Conservation (phyloP, 768 basidiomycete species). For the Crucibulum laeve region DNA sequence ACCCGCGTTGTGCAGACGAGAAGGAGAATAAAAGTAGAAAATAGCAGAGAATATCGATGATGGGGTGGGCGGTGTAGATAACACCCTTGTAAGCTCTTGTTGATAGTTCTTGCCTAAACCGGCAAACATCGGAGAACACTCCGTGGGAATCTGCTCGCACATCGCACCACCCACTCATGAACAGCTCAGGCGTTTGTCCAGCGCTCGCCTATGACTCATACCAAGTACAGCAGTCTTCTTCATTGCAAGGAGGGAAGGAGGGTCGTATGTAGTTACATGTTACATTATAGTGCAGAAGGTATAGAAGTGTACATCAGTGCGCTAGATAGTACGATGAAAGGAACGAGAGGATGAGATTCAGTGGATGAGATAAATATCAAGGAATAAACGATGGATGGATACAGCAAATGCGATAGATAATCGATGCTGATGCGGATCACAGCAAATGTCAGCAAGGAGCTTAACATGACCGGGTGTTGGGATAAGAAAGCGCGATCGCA, state of each 20-base stretch:
- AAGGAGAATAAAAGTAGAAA: conserved; percentile 2
- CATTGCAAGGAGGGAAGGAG: no score
- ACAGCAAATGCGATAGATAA: neutral
- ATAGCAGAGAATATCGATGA: conserved; percentile 39
- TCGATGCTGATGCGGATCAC: neutral
- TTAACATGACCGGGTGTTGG: neutral
- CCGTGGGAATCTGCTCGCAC: conserved; percentile 32
- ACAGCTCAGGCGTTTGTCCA: neutral
- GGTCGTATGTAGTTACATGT: no score
- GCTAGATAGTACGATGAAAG: neutral
- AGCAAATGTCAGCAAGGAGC: neutral
- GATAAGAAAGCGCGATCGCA: neutral
- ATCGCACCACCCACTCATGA: conserved; percentile 6
- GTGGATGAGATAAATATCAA: neutral
- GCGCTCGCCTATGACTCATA: conserved; percentile 4
- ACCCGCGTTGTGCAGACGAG: neutral
- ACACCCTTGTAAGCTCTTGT: conserved; percentile 30
- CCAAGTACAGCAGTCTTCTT: neutral
- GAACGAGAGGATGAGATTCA: neutral
- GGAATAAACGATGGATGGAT: neutral
- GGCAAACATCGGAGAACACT: conserved; percentile 30
- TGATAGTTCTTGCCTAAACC: conserved; percentile 36
- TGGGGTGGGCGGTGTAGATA: conserved; percentile 45
- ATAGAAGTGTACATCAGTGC: neutral
- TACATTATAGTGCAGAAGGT: no score